phyloP scores from a whole-genome alignment of 768 basidiomycete species.

The Termitomyces sp. region DNA sequence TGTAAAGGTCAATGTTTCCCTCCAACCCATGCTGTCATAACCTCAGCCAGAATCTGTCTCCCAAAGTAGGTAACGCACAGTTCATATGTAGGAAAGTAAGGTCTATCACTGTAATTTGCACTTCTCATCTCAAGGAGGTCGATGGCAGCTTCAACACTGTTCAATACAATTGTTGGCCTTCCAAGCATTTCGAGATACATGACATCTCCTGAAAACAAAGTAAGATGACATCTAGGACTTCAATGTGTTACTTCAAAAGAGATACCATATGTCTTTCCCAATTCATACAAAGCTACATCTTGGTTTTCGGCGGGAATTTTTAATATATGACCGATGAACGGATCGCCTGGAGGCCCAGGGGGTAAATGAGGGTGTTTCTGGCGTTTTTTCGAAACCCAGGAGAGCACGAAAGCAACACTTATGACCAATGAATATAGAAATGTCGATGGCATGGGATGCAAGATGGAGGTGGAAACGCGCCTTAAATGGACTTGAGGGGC shows the following conservation, averaged over 20 bases:
- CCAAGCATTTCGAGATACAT: constrained; percentile 17
- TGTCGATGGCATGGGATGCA: neutral
- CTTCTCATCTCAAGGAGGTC: constrained; percentile 40
- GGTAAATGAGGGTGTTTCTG: constrained; percentile 9
- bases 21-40: constrained; percentile 9
- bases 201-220: neutral
- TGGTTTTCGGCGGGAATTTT: constrained; percentile 20
- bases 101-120: constrained; percentile 28
- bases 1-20: neutral
- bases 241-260: neutral
- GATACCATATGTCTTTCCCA: constrained; percentile 28
- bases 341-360: constrained; percentile 31
- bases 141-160: constrained; percentile 26
- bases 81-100: constrained; percentile 9
- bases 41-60: too few species aligned
- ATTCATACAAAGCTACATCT: constrained; percentile 20
- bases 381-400: neutral
- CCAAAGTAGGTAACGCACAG: neutral
- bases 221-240: neutral
- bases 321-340: constrained; percentile 29
- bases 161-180: constrained; percentile 21
- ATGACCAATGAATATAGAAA: neutral
- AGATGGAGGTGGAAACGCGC: neutral
- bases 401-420: neutral
- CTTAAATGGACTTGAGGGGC: neutral